phyloP scores from a whole-genome alignment of 2,329 filamentous ascomycete species.

The Pseudogymnoascus destructans region DNA sequence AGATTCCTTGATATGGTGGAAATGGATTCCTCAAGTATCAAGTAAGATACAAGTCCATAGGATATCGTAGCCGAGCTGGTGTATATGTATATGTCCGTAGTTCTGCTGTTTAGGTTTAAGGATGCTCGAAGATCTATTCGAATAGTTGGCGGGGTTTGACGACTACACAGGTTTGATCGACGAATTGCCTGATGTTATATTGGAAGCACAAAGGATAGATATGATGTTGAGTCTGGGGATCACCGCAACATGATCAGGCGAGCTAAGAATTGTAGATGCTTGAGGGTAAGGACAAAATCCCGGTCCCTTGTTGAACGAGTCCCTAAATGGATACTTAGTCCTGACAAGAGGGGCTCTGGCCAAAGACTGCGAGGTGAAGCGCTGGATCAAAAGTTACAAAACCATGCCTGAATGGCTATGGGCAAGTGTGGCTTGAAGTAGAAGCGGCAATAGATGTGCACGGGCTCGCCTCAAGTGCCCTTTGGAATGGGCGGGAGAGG shows the following conservation, averaged over 20 bases:
- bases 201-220: conserved; percentile 4
- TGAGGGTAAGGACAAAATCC: conserved; percentile 1
- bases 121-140: neutral
- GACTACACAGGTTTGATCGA: conserved; percentile 1
- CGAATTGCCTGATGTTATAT: conserved; percentile 7
- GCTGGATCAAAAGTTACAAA: neutral
- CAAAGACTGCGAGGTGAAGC: neutral
- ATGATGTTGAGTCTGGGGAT: neutral
- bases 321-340: neutral
- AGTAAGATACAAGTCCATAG: neutral
- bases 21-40: neutral
- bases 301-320: conserved; percentile 4
- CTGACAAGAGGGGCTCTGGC: conserved; percentile 2
- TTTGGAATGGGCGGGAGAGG: neutral
- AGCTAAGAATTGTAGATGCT: conserved; percentile 1
- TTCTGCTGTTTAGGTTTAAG: conserved; percentile 4
- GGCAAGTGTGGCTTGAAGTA: neutral
- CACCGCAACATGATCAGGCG: conserved; percentile 6
- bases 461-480: conserved; percentile 1
- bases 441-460: conserved; percentile 5
- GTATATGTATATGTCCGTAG: neutral
- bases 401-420: neutral
- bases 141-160: neutral
- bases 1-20: neutral
- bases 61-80: neutral